These are phyloP conservation scores for Leucogyrophana mollusca DNA, from an alignment of 768 basidiomycete species.

Conservation along the genomic window DNA sequence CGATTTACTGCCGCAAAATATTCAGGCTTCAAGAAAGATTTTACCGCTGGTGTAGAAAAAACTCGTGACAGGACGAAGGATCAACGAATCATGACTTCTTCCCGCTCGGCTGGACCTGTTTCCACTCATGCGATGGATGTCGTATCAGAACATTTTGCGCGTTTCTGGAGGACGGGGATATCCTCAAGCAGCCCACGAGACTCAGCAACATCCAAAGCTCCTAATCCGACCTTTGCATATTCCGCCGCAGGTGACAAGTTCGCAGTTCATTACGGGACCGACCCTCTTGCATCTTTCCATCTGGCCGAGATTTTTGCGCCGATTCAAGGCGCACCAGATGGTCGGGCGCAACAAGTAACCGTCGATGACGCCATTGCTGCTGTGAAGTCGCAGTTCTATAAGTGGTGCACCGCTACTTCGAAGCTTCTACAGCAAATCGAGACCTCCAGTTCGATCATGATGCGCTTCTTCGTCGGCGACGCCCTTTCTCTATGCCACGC, in stretches of 20 bases:
- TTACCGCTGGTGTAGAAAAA: conserved; percentile 20
- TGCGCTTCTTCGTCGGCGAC: conserved; percentile 31
- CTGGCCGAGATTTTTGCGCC: conserved; percentile 24
- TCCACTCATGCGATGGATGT: conserved; percentile 6
- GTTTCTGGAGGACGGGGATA: conserved; percentile 23
- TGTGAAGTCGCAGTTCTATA: conserved; percentile 20
- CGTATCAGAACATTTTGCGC: conserved; percentile 18
- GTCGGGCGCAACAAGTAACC: background rate
- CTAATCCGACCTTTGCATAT: conserved; percentile 31
- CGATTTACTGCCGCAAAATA: conserved; percentile 10
- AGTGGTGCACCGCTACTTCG: conserved; percentile 25
- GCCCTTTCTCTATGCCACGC: conserved; percentile 27
- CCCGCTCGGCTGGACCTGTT: conserved; percentile 29
- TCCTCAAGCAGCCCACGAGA: conserved; percentile 22
- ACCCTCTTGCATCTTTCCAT: conserved; percentile 30
- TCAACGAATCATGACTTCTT: conserved; percentile 5
- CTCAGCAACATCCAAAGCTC: conserved; percentile 10
- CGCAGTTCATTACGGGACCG: conserved; percentile 27
- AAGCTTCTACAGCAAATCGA: conserved; percentile 8
- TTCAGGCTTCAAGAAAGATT: conserved; percentile 14
- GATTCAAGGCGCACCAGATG: background rate
- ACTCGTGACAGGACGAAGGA: background rate
- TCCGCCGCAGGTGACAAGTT: conserved; percentile 21
- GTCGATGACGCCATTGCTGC: conserved; percentile 5
- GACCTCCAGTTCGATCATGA: conserved; percentile 11